Evolutionary conservation across 352 stramenopile species (phyloP).

Genomic region (Pythium angustatum): DNA sequence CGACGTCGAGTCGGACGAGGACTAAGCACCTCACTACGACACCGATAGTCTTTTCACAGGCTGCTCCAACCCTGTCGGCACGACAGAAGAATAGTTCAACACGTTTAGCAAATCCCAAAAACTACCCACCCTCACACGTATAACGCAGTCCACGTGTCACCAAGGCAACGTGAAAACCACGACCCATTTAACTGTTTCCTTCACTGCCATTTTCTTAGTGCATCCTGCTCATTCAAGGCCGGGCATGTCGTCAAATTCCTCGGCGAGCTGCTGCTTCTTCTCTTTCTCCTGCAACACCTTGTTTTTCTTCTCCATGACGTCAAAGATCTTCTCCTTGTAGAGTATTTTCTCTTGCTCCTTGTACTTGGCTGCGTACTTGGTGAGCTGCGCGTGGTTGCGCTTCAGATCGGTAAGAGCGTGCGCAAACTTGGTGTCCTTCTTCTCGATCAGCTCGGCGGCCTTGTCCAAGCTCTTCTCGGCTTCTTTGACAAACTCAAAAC

Average conservation of each 20-base stretch:
- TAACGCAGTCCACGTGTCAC: background rate
- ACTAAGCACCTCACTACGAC: constrained; percentile 32
- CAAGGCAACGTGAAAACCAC: background rate
- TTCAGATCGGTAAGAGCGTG: constrained; percentile 70
- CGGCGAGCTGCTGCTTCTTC: constrained; percentile 56
- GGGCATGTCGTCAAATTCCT: constrained; percentile 86
- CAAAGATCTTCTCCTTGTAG: constrained; percentile 90
- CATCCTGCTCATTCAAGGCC: constrained; percentile 53
- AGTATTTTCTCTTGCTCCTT: constrained; percentile 88
- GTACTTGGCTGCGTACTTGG: constrained; percentile 67
- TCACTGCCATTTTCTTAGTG: background rate
- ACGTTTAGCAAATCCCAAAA: constrained; percentile 5
- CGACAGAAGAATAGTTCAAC: constrained; percentile 22
- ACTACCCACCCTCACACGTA: background rate
- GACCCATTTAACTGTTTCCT: background rate
- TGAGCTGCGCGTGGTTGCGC: constrained; percentile 55
- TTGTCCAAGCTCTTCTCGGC: constrained; percentile 74
- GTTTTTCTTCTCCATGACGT: constrained; percentile 82
- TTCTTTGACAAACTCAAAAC: constrained; percentile 67
- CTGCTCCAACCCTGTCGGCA: background rate
- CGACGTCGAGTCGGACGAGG: constrained; percentile 96
- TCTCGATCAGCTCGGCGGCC: constrained; percentile 47
- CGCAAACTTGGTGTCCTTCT: constrained; percentile 51
- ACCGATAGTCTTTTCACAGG: background rate
- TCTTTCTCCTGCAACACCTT: constrained; percentile 70